Base-by-base conservation (phyloP, 495 filamentous ascomycete genomes). In the Corynascus novoguineensis region DNA sequence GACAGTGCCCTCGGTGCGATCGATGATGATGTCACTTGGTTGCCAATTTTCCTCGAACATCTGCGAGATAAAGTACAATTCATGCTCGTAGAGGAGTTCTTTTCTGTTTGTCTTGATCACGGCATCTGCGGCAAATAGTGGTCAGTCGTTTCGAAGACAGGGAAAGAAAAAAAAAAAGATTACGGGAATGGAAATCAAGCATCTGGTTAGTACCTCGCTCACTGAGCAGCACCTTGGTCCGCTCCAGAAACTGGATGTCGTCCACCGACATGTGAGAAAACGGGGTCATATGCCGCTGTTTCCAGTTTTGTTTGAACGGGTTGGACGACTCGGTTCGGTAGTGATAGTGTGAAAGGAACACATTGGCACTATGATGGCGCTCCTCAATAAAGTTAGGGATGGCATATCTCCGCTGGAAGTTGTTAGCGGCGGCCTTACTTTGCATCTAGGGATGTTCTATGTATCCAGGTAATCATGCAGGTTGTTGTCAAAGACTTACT, bases 321-420 rank as follows among this genome's bases (percentile, higher is more conserved):
- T 64, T 66, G 38, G 65, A 63, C 0, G 59, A 63, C 32, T 71
- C 69, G 51, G 58, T 74, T 21, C 64, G 66, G 57, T 70, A 66
- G 58, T 75, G 72, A 31, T 67, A 75, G 57, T 74, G 66, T 12
- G 63, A 55, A 0, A 75, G 58, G 14, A 74, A 62, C 38, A 73
- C 70, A 48, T 75, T 75, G 15, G 72, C 71, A 10, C 68, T 40
- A 19, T 66, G 55, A 22, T 66, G 64, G 17, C 47, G 61, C 6
- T 66, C 64, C 21, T 29, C 37, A 34, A 66, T 55, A 40, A 66
- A 63, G n/a, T 24, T 46, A 1, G 60, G 60, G 27, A 60, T 55
- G 4, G 58, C 53, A 25, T 56, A 64, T 22, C 60, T 35, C 11
- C 60, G 48, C 59, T 50, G 8, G 40, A 11, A 8, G 19, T 4